Evolutionary conservation across 345 rosid genomes (phyloP), one percentile per base, ranked within the genome.

Genomic region (Populus deltoides): DNA sequence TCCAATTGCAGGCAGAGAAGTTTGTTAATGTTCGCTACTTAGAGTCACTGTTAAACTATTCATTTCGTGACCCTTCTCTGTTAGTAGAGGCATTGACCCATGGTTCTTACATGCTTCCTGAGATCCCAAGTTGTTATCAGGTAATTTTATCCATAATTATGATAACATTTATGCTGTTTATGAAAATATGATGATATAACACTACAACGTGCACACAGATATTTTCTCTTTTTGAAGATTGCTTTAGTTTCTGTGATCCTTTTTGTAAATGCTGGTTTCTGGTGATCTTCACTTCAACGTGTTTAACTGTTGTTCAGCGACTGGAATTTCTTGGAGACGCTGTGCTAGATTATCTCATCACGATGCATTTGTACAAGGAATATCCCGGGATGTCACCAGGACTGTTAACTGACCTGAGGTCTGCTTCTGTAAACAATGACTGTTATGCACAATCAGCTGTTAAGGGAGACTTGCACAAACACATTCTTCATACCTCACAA

Each of bases 251-350:
- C 20, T 51, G 33, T 43, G 27, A 33, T 53, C 17, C 35, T 72
- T n/a, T 27, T 45, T 41, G 33, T 41, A 8, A 74, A 31, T 63
- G 68, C 69, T 62, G 53, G 4, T 49, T 5, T 20, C 17, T 68
- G n/a, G 27, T 69, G 66, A 53, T 55, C n/a, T 25, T 69, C 8
- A 61, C 36, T 24, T 29, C 51, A 71, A 29, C 38, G 17, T 61
- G 27, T 33, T 25, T 33, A 53, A 63, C 16, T 77, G 51, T 59
- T 80, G 39, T 67, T 78, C 92, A 96, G 99, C 86, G 98, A 76
- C 82, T 96, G 83, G 99, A 96, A 81, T 96, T 92, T 85, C 97
- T 96, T 2, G 99, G 99, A 2, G 99, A 96, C 73, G 78, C 98
- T 0, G 94, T 93, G 41, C 78, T 96, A 76, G 99, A 96, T 83